Base-by-base conservation (phyloP, 176 grass and related monocot genomes). In the Lolium rigidum region DNA sequence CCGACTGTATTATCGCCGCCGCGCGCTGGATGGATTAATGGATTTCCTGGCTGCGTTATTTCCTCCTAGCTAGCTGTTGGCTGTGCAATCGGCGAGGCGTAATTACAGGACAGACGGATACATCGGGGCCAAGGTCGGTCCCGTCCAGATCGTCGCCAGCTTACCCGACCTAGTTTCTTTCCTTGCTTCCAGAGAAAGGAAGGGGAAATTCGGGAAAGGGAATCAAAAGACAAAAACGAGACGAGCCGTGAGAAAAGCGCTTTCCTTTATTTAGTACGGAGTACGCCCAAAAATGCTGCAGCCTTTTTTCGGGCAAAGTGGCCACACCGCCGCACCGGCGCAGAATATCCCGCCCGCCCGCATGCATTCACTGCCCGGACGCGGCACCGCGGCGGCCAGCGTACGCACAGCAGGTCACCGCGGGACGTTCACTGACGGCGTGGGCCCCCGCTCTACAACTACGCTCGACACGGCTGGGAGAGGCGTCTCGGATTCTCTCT, bases 401-500 rank as follows among this genome's bases (percentile, higher is more conserved):
- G 39, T 16, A 46, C 11, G 35, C 22, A 21, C 50, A 13, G 6
- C 50, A 13, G 6, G 0, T 4, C 71, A 9, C 18, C 17, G 5
- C 1, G 5, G 18, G 11, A 12, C 14, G 0, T 2, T 35, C 31
- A 35, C 80, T 88, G 81, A 78, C 74, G 11, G 0, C 0, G 0
- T 20, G 50, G 80, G 9, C 86, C 86, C 80, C 2, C 15, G 3
- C 61, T 63, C 60, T 11, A 65, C 25, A 46, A 46, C 64, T 7
- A 38, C 57, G 1, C 67, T 38, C 58, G 50, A 72, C 41, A 37
- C 62, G 72, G 43, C 54, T 56, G 15, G 1, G 57, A 51, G 61
- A 86, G 54, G 38, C 85, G 84, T 84, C 89, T 87, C 14, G 85
- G 80, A 90, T 90, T 51, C 80, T 58, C 57, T 13, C 54, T 24